These are phyloP conservation scores for Cryomyces antarcticus DNA, from an alignment of 495 filamentous ascomycete species.

Conservation along the genomic window DNA sequence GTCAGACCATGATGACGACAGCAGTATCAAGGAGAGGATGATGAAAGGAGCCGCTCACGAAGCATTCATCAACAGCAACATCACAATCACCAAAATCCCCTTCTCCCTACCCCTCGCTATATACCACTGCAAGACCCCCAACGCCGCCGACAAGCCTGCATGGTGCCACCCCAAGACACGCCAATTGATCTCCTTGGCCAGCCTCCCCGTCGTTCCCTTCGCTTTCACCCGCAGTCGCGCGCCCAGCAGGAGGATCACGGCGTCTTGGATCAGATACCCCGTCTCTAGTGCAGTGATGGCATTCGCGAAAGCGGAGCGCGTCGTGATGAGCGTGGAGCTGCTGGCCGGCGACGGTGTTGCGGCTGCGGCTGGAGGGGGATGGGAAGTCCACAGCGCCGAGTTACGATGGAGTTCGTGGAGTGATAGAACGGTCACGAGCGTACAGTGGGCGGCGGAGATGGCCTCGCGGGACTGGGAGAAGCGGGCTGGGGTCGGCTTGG, in stretches of 20 bases:
- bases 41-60: too few relatives aligned
- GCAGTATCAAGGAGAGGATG: too few relatives aligned
- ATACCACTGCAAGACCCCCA: conserved; percentile 11
- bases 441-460: too few relatives aligned
- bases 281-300: conserved; percentile 11
- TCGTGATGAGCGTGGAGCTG: conserved; percentile 7
- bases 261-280: conserved; percentile 14
- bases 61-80: conserved; percentile 16
- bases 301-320: conserved; percentile 10
- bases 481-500: too few relatives aligned
- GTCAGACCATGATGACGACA: too few relatives aligned
- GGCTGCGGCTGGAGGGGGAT: too few relatives aligned
- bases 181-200: not conserved
- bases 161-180: conserved; percentile 6
- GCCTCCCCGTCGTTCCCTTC: not conserved
- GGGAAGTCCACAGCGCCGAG: too few relatives aligned
- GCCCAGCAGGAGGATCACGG: not conserved
- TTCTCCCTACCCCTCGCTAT: conserved; percentile 8
- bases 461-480: too few relatives aligned
- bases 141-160: conserved; percentile 4
- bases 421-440: too few relatives aligned
- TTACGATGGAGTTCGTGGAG: too few relatives aligned
- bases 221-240: not conserved
- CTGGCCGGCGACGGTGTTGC: too few relatives aligned
- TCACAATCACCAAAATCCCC: conserved; percentile 12